Percentiles rank a stretch among this genome's conserved stretches.
Conservation (phyloP, 2,329 filamentous ascomycete genomes). For the Rhynchosporium secalis region DNA sequence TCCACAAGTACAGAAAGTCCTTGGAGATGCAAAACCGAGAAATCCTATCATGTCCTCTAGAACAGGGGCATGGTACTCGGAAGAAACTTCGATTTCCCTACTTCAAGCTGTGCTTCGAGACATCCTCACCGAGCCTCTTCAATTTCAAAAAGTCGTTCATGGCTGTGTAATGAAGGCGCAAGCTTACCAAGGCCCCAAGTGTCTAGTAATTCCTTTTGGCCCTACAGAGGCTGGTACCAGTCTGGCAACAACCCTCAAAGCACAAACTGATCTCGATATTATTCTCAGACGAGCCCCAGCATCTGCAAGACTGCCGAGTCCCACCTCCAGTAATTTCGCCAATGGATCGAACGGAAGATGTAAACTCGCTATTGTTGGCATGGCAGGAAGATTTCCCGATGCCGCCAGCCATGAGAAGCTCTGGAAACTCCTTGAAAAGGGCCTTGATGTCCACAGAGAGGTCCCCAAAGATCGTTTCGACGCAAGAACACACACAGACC, state of each 20-base stretch:
- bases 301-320: not conserved
- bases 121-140: constrained; percentile 51
- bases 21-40: constrained; percentile 47
- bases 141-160: constrained; percentile 50
- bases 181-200: constrained; percentile 43
- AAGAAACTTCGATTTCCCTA: constrained; percentile 22
- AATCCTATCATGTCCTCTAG: constrained; percentile 54
- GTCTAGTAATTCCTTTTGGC: constrained; percentile 50
- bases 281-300: constrained; percentile 17
- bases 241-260: constrained; percentile 28
- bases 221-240: constrained; percentile 28
- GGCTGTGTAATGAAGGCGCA: constrained; percentile 48
- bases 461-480: constrained; percentile 71
- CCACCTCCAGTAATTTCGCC: constrained; percentile 46
- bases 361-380: constrained; percentile 71
- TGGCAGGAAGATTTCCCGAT: constrained; percentile 75
- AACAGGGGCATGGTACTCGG: constrained; percentile 26
- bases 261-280: constrained; percentile 24
- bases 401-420: constrained; percentile 69
- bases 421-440: constrained; percentile 74
- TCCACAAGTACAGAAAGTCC: constrained; percentile 42
- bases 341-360: constrained; percentile 26
- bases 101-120: constrained; percentile 42
- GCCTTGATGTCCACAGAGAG: constrained; percentile 70
- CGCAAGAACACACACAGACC: constrained; percentile 68